These are phyloP conservation scores for Sesbania bispinosa DNA, from an alignment of 306 rosid genomes.

Conservation along the genomic window DNA sequence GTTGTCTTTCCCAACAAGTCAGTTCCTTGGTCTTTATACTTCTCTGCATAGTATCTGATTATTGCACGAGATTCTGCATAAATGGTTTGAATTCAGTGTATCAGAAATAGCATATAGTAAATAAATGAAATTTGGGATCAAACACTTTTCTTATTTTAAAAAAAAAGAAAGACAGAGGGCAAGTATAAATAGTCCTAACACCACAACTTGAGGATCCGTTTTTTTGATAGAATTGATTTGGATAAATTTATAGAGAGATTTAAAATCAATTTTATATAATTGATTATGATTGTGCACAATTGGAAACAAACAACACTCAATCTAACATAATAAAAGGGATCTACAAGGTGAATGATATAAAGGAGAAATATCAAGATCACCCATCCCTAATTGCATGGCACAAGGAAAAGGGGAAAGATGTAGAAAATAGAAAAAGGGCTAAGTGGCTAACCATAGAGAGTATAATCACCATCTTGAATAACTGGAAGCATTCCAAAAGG, in stretches of 20 bases:
- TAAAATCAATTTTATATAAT: too few species aligned
- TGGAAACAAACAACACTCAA: too few species aligned
- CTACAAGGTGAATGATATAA: too few species aligned
- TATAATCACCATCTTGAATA: slow-evolving; percentile 51
- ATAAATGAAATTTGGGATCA: neutral
- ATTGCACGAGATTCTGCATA: slow-evolving; percentile 50
- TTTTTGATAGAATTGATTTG: too few species aligned
- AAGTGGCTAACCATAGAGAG: slow-evolving; percentile 38
- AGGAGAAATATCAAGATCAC: neutral
- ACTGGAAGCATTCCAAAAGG: slow-evolving; percentile 55
- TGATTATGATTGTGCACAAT: too few species aligned
- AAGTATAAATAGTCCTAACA: too few species aligned
- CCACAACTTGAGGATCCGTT: too few species aligned
- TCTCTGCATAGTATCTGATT: slow-evolving; percentile 48
- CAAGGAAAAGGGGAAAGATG: neutral
- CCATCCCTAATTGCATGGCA: neutral
- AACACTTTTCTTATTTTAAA: too few species aligned
- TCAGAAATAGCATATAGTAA: too few species aligned
- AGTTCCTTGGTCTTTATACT: slow-evolving; percentile 41
- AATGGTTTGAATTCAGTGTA: neutral
- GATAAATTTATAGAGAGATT: too few species aligned
- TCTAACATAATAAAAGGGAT: too few species aligned
- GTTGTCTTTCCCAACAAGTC: slow-evolving; percentile 41
- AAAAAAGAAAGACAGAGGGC: too few species aligned
- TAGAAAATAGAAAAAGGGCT: neutral